Evolutionary conservation across 495 filamentous ascomycete species (phyloP).

Genomic region (Thozetella sp.): DNA sequence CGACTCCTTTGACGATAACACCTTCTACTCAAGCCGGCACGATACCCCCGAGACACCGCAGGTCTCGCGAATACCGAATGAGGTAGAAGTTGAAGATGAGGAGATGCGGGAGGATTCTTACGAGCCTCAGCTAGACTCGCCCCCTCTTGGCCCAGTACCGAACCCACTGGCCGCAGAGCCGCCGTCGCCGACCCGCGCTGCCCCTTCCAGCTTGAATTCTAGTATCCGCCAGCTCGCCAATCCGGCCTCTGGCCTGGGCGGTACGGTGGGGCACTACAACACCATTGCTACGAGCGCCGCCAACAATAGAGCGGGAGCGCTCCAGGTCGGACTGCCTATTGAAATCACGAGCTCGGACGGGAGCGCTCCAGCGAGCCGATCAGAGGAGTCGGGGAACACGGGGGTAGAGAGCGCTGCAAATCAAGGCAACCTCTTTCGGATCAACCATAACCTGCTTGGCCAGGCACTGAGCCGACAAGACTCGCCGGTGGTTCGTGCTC

Average conservation of each 20-base stretch:
- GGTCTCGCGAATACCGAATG: constrained; percentile 37
- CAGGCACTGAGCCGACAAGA: constrained; percentile 26
- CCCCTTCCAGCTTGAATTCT: constrained; percentile 4
- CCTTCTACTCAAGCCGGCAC: constrained; percentile 88
- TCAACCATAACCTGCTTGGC: constrained; percentile 30
- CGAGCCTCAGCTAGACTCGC: constrained; percentile 25
- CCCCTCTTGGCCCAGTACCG: constrained; percentile 10
- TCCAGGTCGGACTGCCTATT: neutral
- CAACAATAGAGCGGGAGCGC: neutral
- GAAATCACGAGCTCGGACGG: constrained; percentile 29
- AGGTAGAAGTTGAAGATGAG: constrained; percentile 47
- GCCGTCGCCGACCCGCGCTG: constrained; percentile 7
- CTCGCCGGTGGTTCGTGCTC: constrained; percentile 39
- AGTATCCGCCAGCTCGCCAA: neutral
- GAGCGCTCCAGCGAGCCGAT: constrained; percentile 36
- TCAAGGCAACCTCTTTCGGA: constrained; percentile 28
- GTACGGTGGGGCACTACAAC: no score
- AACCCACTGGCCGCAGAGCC: constrained; percentile 9
- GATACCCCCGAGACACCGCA: constrained; percentile 47
- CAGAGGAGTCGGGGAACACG: constrained; percentile 39
- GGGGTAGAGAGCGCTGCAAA: constrained; percentile 34
- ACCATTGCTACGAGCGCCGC: neutral
- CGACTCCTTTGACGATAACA: constrained; percentile 89
- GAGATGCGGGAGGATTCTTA: constrained; percentile 37
- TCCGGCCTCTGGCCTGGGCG: neutral